Evolutionary conservation across 208 protist genomes (phyloP), one percentile per base, ranked within the genome.

Genomic region (Acanthamoeba sp.): DNA sequence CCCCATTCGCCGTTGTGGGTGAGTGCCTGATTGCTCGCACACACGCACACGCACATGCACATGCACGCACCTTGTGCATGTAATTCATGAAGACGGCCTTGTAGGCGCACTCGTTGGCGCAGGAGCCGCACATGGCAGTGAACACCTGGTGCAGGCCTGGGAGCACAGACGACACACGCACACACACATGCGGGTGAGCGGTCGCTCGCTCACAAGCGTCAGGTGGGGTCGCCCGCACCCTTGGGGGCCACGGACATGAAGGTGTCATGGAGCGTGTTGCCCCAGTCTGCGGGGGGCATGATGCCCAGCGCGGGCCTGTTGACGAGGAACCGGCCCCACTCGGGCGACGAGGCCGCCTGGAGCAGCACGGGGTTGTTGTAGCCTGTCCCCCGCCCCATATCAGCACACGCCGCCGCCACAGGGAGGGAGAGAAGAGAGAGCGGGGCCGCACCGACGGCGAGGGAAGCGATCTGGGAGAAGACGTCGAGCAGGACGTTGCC

Each of bases 41-140:
- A 48, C 42, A 48, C 42, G 10, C 42, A 48, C 42, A 48, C 42
- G 10, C 42, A 48, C 42, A 48, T 10, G 10, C 42, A 48, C 42
- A 48, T 10, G 10, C 42, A 48, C 42, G 10, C 42, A 48, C 45
- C 32, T 93, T 66, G 32, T 97, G 84, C 59, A 94, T 66, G 29
- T 97, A 94, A 38, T 88, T 76, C 94, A 97, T 97, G 62, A 97
- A 97, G 12, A 96, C 97, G 18, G 95, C 95, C 91, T 97, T 97
- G 59, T 88, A 97, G 16, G 97, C 97, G 89, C 87, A 96, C 93
- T 97, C 97, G 69, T 97, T 97, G 29, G 96, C 96, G 93, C 95
- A 97, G 50, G 91, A 95, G n/a, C 96, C 96, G 85, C 96, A 97
- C 95, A 97, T 97, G 22, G 96, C 95, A 24, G 95, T 97, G 80